Conservation (phyloP, 2,329 filamentous ascomycete species). For the Metarhizium album region DNA sequence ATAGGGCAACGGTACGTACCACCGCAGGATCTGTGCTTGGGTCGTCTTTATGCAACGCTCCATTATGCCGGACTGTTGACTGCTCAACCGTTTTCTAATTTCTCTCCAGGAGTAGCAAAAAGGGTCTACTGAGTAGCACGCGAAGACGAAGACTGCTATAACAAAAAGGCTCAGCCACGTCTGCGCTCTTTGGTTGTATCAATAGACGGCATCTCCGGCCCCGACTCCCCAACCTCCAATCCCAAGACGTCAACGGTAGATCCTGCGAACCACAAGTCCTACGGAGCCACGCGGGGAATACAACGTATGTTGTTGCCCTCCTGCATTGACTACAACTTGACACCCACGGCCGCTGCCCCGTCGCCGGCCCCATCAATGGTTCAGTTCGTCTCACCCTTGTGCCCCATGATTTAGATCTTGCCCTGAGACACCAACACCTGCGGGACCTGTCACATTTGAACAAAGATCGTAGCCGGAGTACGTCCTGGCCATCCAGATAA, state of each 20-base stretch:
- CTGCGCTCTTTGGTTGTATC: not conserved
- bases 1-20: no score
- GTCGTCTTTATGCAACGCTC: not conserved
- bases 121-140: no score
- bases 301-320: no score
- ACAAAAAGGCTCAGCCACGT: not conserved
- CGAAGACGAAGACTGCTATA: not conserved
- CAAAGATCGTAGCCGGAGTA: not conserved
- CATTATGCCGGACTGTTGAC: not conserved
- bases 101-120: not conserved
- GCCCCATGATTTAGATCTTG: not conserved
- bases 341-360: not conserved
- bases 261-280: not conserved
- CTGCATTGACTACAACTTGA: not conserved
- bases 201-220: slow-evolving; percentile 2
- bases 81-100: not conserved
- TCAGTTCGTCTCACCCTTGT: not conserved
- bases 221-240: not conserved
- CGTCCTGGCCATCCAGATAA: not conserved
- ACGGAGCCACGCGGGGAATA: not conserved
- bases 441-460: not conserved
- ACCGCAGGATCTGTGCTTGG: not conserved
- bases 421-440: not conserved
- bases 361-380: not conserved
- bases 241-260: not conserved